Evolutionary conservation across 139 green algal genomes (phyloP).

Genomic region (Tetradesmus lagerheimii): DNA sequence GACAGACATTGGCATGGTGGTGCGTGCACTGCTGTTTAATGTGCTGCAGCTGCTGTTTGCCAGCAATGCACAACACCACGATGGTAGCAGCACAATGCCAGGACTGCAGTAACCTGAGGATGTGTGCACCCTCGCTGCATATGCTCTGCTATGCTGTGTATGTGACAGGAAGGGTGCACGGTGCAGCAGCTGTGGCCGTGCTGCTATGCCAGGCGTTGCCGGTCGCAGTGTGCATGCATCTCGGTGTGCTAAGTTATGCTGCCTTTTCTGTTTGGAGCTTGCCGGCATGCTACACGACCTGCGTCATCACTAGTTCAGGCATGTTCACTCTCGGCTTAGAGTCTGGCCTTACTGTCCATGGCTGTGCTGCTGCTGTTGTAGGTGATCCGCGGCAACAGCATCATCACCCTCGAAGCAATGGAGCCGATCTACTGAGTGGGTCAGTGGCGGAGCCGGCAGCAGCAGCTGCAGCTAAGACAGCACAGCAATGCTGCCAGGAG

Average conservation of each 20-base stretch:
- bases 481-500: neutral
- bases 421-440: conserved; percentile 68
- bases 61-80: neutral
- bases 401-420: conserved; percentile 94
- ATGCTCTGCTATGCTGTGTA: neutral
- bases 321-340: too few relatives aligned
- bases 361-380: conserved; percentile 52
- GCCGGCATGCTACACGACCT: too few relatives aligned
- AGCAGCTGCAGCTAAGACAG: neutral
- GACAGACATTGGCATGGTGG: conserved; percentile 97
- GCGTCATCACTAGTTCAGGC: too few relatives aligned
- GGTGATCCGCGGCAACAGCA: conserved; percentile 96
- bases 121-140: neutral
- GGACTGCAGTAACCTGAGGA: too few relatives aligned
- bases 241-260: too few relatives aligned
- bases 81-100: too few relatives aligned
- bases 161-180: too few relatives aligned
- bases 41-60: neutral
- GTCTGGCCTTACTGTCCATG: neutral
- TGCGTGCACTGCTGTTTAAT: conserved; percentile 54
- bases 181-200: neutral
- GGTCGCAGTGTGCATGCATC: too few relatives aligned
- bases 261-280: too few relatives aligned
- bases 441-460: neutral
- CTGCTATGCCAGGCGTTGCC: neutral